Base-by-base conservation (phyloP, 2,329 filamentous ascomycete genomes). In the Penicillium sp. region DNA sequence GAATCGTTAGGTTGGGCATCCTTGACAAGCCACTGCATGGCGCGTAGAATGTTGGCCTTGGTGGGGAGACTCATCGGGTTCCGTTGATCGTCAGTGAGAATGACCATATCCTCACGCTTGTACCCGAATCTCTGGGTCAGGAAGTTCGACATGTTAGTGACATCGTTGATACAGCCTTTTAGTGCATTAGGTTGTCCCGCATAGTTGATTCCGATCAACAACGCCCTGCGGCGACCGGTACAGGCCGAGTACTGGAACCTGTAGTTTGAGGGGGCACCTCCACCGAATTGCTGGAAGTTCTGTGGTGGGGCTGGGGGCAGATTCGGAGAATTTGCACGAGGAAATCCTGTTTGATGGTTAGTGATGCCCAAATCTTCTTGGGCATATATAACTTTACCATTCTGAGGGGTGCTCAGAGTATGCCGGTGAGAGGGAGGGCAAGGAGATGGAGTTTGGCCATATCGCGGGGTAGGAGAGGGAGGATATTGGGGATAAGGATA, bases 21-120 rank as follows among this genome's bases (percentile, higher is more conserved):
- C 74, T 95, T 95, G 57, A 97, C 91, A n/a, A 97, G 80, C 93
- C 93, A 97, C 69, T 97, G 91, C 93, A 97, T 97, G 25, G 93
- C 93, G 49, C 93, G 84, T 17, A 97, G 74, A 53, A 97, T 96
- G 70, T 97, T 97, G 62, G 90, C 88, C 74, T 97, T 97, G 7
- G 90, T 96, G 1, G 93, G 93, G 73, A 96, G 88, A 75, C 91
- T 96, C 89, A 97, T 92, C n/a, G 90, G 90, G 67, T 96, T 96
- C 69, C 92, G 88, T 78, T 97, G 92, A 71, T 97, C 93, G 68
- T 97, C 93, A 33, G 93, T 97, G 69, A 97, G 82, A 60, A 94
- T 89, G 36, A 97, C 93, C 93, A 97, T 97, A 70, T 97, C 93
- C 75, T 97, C 92, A 55, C 91, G 82, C 75, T 91, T 91, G 74